Conservation (phyloP, 2,329 filamentous ascomycete genomes). For the Pseudogymnoascus destructans region DNA sequence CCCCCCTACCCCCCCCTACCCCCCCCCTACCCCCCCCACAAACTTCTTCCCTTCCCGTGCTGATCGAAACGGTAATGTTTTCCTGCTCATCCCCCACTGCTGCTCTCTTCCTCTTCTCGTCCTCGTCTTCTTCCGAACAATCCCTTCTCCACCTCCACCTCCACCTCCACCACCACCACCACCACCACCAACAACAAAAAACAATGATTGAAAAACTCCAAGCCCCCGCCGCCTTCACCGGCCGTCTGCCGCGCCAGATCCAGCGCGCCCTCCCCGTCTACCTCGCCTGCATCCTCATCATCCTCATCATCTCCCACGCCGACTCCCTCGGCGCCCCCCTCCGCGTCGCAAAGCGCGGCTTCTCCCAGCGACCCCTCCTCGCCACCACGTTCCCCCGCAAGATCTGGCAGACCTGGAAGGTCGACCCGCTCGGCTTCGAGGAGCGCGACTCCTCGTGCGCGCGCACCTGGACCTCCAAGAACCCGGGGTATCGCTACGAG, state of each 20-base stretch:
- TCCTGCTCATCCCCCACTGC: too few species aligned
- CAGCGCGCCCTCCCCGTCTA: conserved; percentile 21
- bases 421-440: conserved; percentile 53
- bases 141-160: not conserved
- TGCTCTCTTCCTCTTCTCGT: too few species aligned
- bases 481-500: conserved; percentile 43
- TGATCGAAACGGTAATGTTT: too few species aligned
- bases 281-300: conserved; percentile 17
- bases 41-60: too few species aligned
- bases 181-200: conserved; percentile 2
- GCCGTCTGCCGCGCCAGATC: conserved; percentile 16
- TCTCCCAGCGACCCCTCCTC: conserved; percentile 8
- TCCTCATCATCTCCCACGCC: conserved; percentile 18
- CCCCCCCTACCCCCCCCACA: too few species aligned
- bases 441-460: conserved; percentile 47
- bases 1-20: too few species aligned
- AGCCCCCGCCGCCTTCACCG: not conserved
- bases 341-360: not conserved
- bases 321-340: conserved; percentile 13
- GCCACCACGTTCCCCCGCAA: conserved; percentile 43
- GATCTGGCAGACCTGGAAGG: conserved; percentile 70
- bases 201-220: not conserved
- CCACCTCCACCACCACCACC: conserved; percentile 4
- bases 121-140: not conserved
- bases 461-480: conserved; percentile 52